phyloP scores from a whole-genome alignment of 352 stramenopile genomes.

The Pythium periplocum region DNA sequence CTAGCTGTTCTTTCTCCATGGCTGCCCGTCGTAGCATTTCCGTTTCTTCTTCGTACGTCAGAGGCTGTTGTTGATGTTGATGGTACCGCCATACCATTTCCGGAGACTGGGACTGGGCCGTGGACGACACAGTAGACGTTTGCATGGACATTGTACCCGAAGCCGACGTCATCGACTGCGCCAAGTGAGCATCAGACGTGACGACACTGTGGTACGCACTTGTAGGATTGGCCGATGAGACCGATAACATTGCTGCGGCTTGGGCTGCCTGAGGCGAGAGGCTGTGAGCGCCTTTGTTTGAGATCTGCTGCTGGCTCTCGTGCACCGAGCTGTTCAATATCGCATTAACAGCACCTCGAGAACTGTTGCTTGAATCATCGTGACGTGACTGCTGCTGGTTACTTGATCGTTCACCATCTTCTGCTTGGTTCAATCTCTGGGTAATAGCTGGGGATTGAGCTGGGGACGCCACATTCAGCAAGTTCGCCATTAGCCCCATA shows the following conservation, averaged over 20 bases:
- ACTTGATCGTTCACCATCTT: too few species aligned
- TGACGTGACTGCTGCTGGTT: too few species aligned
- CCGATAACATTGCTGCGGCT: too few species aligned
- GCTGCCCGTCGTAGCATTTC: slow-evolving; percentile 58
- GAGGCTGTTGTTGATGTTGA: slow-evolving; percentile 24
- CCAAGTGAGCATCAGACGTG: neutral
- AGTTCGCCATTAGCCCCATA: slow-evolving; percentile 74
- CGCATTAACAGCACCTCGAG: too few species aligned
- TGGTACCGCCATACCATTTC: slow-evolving; percentile 75
- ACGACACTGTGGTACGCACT: neutral
- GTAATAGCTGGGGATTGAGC: slow-evolving; percentile 5
- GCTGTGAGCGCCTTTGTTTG: too few species aligned
- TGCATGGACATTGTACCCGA: slow-evolving; percentile 8
- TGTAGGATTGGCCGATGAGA: too few species aligned
- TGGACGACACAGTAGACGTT: slow-evolving; percentile 3
- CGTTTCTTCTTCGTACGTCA: slow-evolving; percentile 68
- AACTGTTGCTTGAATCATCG: too few species aligned
- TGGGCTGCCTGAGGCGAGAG: too few species aligned
- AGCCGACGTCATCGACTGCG: neutral
- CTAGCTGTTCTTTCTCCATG: slow-evolving; percentile 55
- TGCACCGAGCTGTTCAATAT: too few species aligned
- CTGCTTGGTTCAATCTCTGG: too few species aligned
- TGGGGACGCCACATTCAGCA: slow-evolving; percentile 64
- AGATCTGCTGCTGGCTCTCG: too few species aligned
- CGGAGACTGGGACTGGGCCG: slow-evolving; percentile 24